A percentile compares a stretch with the other conserved stretches of the same genome.
phyloP scores from a whole-genome alignment of 1,284 basidiomycete species.

The Malassezia arunalokei region DNA sequence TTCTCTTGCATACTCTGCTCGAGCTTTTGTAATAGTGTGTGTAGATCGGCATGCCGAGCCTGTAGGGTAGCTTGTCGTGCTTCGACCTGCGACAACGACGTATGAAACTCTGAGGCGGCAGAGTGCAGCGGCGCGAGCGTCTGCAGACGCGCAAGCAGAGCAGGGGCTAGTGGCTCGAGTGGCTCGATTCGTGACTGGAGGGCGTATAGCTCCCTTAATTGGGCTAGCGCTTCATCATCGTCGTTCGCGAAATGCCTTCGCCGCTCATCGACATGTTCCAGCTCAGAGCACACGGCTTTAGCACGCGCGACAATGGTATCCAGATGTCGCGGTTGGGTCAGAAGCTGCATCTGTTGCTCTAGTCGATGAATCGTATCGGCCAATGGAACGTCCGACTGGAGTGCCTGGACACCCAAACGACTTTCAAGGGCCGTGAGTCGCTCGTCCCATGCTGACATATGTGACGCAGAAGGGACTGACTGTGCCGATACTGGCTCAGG shows the following conservation, averaged over 20 bases:
- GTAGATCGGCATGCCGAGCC: conserved; percentile 58
- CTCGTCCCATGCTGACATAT: background rate
- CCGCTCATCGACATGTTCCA: conserved; percentile 65
- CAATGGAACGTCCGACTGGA: conserved; percentile 54
- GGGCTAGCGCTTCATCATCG: conserved; percentile 35
- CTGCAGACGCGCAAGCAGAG: conserved; percentile 73
- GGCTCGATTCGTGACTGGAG: conserved; percentile 72
- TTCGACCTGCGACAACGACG: conserved; percentile 62
- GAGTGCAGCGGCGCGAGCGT: conserved; percentile 72
- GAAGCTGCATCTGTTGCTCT: conserved; percentile 69
- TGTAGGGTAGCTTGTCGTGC: conserved; percentile 49
- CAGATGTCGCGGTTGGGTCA: conserved; percentile 89
- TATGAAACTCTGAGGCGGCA: conserved; percentile 61
- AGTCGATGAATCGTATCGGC: conserved; percentile 68
- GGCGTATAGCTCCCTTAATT: conserved; percentile 51
- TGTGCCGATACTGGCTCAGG: background rate
- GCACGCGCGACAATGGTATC: conserved; percentile 89
- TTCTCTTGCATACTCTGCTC: conserved; percentile 57
- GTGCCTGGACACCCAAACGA: conserved; percentile 20
- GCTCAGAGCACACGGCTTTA: conserved; percentile 79
- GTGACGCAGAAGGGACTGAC: background rate
- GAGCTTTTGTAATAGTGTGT: conserved; percentile 55
- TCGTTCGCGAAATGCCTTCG: conserved; percentile 44
- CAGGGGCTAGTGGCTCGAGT: conserved; percentile 74
- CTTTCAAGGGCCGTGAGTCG: conserved; percentile 23